Conservation (phyloP, 352 stramenopile genomes). For the Phytopythium sindhum region DNA sequence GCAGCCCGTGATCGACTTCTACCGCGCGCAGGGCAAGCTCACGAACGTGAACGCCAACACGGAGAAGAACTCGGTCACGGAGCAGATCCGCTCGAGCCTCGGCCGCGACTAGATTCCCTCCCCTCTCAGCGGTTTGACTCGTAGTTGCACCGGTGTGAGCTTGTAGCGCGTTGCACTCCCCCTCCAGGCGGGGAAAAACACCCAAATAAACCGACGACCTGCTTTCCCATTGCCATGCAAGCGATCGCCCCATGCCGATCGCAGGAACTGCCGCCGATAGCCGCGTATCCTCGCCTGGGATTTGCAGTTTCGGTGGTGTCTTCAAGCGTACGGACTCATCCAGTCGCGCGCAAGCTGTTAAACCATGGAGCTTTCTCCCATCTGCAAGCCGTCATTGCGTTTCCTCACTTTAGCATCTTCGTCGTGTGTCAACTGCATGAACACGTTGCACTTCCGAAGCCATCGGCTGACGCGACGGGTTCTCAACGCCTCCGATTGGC, state of each 20-base stretch:
- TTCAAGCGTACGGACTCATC: not conserved
- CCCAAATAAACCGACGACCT: not conserved
- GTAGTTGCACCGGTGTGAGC: not conserved
- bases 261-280: too few species aligned
- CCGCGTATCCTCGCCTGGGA: too few species aligned
- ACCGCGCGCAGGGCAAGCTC: conserved; percentile 83
- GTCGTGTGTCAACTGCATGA: not conserved
- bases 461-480: conserved; percentile 1
- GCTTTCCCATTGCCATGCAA: not conserved
- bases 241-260: too few species aligned
- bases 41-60: conserved; percentile 90
- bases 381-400: conserved; percentile 8
- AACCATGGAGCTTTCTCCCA: not conserved
- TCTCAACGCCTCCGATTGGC: not conserved
- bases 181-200: not conserved
- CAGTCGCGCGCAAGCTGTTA: conserved; percentile 1
- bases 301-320: not conserved
- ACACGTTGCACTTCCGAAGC: conserved; percentile 6
- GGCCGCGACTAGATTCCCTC: conserved; percentile 53
- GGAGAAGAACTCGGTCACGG: conserved; percentile 78
- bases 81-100: conserved; percentile 77
- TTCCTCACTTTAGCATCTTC: not conserved
- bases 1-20: conserved; percentile 93
- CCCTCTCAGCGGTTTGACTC: not conserved
- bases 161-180: not conserved